Percentiles rank a stretch among this genome's conserved stretches.
phyloP scores from a whole-genome alignment of 1,139 yeast species.

The Pichia sp. region DNA sequence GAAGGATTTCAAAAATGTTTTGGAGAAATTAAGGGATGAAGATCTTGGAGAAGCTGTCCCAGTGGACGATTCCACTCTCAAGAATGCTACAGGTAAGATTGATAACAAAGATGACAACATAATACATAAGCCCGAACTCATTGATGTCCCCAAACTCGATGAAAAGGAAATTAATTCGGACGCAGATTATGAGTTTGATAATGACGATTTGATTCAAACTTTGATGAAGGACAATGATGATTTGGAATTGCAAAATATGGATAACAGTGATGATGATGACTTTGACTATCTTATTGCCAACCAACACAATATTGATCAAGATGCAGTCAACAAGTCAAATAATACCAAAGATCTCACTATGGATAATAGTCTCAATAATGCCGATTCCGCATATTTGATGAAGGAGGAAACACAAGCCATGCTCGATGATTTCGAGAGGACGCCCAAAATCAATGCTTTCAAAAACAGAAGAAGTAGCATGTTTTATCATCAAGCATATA shows the following conservation, averaged over 20 bases:
- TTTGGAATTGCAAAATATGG: slow-evolving; percentile 43
- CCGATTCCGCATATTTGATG: slow-evolving; percentile 28
- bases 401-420: slow-evolving; percentile 42
- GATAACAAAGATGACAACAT: slow-evolving; percentile 17
- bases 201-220: slow-evolving; percentile 62
- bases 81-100: slow-evolving; percentile 1
- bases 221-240: slow-evolving; percentile 59
- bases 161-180: slow-evolving; percentile 55
- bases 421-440: slow-evolving; percentile 33
- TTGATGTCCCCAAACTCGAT: slow-evolving; percentile 43
- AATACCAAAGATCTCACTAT: slow-evolving; percentile 34
- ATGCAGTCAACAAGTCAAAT: slow-evolving; percentile 31
- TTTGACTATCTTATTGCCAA: slow-evolving; percentile 33
- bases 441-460: slow-evolving; percentile 16
- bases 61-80: not conserved
- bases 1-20: slow-evolving; percentile 25
- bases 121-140: too few species aligned
- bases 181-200: slow-evolving; percentile 65
- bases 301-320: slow-evolving; percentile 11
- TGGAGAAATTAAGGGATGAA: slow-evolving; percentile 29
- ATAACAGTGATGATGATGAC: slow-evolving; percentile 53
- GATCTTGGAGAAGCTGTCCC: slow-evolving; percentile 64
- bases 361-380: slow-evolving; percentile 12
- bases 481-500: slow-evolving; percentile 9
- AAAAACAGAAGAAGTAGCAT: slow-evolving; percentile 13